Percentiles rank a stretch among this genome's conserved stretches.
Conservation (phyloP, 169 alveolate genomes). For the Plasmodium inui region DNA sequence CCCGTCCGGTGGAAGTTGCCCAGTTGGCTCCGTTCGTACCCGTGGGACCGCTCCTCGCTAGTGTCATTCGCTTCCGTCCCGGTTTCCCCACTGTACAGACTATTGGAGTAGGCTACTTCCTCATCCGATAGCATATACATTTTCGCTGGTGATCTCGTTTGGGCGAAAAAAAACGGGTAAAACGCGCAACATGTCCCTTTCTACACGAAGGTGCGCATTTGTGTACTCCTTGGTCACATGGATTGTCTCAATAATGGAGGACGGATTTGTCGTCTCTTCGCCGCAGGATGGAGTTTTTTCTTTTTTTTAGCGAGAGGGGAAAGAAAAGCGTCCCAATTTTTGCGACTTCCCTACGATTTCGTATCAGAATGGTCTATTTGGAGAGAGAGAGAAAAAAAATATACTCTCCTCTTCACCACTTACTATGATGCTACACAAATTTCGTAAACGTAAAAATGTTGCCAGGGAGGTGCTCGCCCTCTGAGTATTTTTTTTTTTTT, state of each 20-base stretch:
- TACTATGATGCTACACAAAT: background rate
- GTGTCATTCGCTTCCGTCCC: constrained; percentile 14
- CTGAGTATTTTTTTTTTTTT: background rate
- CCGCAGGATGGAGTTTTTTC: background rate
- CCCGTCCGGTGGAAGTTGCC: background rate
- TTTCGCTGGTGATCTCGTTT: background rate
- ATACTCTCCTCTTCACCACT: background rate
- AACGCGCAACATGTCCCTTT: background rate
- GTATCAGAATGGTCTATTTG: background rate
- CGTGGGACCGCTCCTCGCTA: constrained; percentile 14
- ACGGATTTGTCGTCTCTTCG: background rate
- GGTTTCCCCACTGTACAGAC: constrained; percentile 39
- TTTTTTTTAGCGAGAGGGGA: background rate
- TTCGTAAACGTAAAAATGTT: background rate
- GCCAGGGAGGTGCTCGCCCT: background rate
- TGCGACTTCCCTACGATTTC: background rate
- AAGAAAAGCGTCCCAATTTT: background rate
- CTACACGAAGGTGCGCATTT: background rate
- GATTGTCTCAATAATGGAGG: background rate
- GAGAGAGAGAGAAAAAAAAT: background rate
- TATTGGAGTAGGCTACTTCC: constrained; percentile 34
- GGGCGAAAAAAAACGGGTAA: background rate
- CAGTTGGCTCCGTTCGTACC: constrained; percentile 1
- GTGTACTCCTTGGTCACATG: background rate
- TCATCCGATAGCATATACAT: constrained; percentile 71